phyloP scores from a whole-genome alignment of 2,329 filamentous ascomycete genomes.

The Neonectria neomacrospora region DNA sequence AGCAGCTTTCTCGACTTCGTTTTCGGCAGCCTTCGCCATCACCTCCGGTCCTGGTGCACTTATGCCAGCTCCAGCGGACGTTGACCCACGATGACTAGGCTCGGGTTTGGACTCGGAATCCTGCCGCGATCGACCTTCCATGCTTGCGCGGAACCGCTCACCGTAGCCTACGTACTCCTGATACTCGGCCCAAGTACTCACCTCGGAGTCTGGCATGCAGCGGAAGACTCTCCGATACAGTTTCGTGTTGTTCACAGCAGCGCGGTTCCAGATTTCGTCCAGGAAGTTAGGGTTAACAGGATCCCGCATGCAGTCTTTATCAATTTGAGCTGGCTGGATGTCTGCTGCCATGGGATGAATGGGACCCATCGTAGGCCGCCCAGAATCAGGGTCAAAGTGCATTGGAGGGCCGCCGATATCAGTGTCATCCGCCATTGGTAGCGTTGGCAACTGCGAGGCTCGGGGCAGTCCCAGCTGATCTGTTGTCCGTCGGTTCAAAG shows the following conservation, averaged over 20 bases:
- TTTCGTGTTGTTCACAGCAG: conserved; percentile 94
- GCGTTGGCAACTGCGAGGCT: conserved; percentile 74
- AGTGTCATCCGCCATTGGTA: conserved; percentile 79
- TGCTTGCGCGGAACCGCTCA: conserved; percentile 78
- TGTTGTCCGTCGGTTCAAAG: conserved; percentile 69
- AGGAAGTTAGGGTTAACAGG: conserved; percentile 85
- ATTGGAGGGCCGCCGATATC: conserved; percentile 83
- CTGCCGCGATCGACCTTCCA: conserved; percentile 65
- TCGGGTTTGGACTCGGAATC: conserved; percentile 60
- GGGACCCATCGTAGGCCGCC: conserved; percentile 56
- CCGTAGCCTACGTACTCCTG: conserved; percentile 83
- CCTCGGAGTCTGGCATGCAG: conserved; percentile 96
- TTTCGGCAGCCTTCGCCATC: conserved; percentile 49
- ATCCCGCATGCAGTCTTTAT: conserved; percentile 94
- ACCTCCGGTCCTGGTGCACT: conserved; percentile 55
- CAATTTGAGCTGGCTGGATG: conserved; percentile 77
- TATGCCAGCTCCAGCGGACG: conserved; percentile 54
- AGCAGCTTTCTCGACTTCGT: conserved; percentile 49
- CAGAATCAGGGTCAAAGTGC: conserved; percentile 61
- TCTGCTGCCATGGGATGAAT: conserved; percentile 71
- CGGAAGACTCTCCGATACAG: conserved; percentile 94
- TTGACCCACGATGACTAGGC: conserved; percentile 46
- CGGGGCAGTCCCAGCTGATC: conserved; percentile 75
- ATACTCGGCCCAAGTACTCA: conserved; percentile 93
- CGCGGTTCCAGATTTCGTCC: conserved; percentile 86